phyloP scores from a whole-genome alignment of 768 basidiomycete species.

The Xerocomellus dryophilus region DNA sequence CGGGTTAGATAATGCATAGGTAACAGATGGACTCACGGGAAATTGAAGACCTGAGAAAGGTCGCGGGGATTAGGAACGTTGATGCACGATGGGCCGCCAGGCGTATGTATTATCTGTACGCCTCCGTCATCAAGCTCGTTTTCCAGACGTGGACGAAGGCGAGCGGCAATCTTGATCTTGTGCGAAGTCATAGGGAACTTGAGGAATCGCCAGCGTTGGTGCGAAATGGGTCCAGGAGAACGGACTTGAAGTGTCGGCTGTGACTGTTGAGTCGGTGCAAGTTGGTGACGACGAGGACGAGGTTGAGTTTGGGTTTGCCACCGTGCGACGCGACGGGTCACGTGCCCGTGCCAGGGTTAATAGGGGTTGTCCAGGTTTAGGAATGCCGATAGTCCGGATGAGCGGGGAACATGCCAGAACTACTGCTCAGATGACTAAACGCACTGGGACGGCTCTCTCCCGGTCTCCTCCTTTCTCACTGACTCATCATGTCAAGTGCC shows the following conservation, averaged over 20 bases:
- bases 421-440: background rate
- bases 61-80: constrained; percentile 71
- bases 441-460: background rate
- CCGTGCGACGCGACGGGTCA: constrained; percentile 25
- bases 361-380: background rate
- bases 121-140: constrained; percentile 63
- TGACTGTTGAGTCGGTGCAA: background rate
- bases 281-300: background rate
- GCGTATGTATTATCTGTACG: constrained; percentile 48
- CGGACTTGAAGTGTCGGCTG: background rate
- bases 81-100: constrained; percentile 47
- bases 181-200: constrained; percentile 28
- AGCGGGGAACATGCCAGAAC: constrained; percentile 11
- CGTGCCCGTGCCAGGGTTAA: constrained; percentile 16
- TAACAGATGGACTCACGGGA: constrained; percentile 49
- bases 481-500: constrained; percentile 18
- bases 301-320: constrained; percentile 20
- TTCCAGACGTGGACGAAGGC: constrained; percentile 62
- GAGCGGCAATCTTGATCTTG: constrained; percentile 70
- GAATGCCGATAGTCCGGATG: constrained; percentile 16
- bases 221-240: background rate
- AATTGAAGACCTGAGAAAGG: constrained; percentile 67
- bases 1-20: no score
- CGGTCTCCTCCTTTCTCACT: background rate
- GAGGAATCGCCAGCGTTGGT: background rate